Evolutionary conservation across 1,284 basidiomycete genomes (phyloP).

Genomic region (Pulchroboletus neoregius): DNA sequence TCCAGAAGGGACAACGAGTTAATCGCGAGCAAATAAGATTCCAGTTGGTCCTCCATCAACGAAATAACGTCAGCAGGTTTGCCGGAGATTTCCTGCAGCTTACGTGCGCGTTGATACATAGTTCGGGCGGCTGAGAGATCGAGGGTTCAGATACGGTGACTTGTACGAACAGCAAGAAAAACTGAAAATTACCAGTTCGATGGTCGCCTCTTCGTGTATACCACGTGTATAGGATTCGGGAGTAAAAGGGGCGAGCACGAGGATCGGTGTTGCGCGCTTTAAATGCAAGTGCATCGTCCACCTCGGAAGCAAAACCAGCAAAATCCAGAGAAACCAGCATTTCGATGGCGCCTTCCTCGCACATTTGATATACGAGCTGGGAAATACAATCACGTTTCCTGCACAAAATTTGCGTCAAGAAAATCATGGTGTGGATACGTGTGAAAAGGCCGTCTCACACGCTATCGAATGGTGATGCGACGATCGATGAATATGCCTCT

Average conservation of each 20-base stretch:
- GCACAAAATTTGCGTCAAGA: constrained; percentile 17
- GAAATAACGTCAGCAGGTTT: constrained; percentile 52
- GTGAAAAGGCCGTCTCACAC: constrained; percentile 52
- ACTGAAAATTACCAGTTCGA: constrained; percentile 65
- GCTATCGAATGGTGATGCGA: constrained; percentile 68
- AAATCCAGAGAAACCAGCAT: constrained; percentile 84
- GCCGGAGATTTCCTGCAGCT: constrained; percentile 60
- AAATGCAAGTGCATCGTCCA: constrained; percentile 88
- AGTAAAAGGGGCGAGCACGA: constrained; percentile 81
- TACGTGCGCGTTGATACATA: constrained; percentile 92
- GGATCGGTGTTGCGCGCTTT: constrained; percentile 95
- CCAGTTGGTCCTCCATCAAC: constrained; percentile 71
- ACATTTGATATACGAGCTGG: constrained; percentile 87
- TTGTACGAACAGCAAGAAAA: constrained; percentile 13
- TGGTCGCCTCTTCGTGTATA: constrained; percentile 84
- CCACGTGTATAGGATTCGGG: constrained; percentile 94
- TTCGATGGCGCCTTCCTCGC: constrained; percentile 82
- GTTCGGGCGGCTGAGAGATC: constrained; percentile 68
- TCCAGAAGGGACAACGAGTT: constrained; percentile 87
- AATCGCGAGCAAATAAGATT: constrained; percentile 83
- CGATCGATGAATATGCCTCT: constrained; percentile 78
- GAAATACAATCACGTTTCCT: constrained; percentile 80
- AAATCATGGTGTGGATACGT: constrained; percentile 4
- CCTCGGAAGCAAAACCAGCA: constrained; percentile 79
- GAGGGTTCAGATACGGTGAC: constrained; percentile 19